Evolutionary conservation across 2,329 filamentous ascomycete genomes (phyloP).

Genomic region (Colletotrichum nymphaeae): DNA sequence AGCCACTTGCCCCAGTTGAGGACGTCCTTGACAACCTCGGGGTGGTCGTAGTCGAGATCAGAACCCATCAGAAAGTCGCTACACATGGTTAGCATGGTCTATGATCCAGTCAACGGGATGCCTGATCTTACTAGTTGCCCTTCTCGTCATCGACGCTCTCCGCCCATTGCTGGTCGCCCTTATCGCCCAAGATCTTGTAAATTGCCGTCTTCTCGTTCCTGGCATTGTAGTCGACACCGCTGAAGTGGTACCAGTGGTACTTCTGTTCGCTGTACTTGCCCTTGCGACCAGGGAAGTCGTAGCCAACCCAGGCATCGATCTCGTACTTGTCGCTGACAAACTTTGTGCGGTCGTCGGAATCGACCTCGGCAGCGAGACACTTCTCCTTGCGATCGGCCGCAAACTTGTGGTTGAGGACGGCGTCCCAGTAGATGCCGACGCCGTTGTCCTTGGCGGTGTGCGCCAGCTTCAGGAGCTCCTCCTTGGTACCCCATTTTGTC

Average conservation of each 20-base stretch:
- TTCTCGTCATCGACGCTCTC: conserved; percentile 66
- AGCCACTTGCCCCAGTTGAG: conserved; percentile 78
- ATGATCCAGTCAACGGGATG: conserved; percentile 68
- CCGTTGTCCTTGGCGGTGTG: conserved; percentile 64
- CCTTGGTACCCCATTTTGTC: conserved; percentile 78
- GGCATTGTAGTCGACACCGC: conserved; percentile 76
- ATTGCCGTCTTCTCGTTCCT: conserved; percentile 69
- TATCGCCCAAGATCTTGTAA: conserved; percentile 72
- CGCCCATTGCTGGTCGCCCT: conserved; percentile 71
- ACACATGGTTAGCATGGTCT: conserved; percentile 60
- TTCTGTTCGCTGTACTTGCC: conserved; percentile 72
- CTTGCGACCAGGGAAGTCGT: conserved; percentile 73
- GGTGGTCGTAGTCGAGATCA: conserved; percentile 73
- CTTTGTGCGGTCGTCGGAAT: conserved; percentile 68
- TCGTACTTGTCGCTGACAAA: conserved; percentile 68
- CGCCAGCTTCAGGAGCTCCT: conserved; percentile 68
- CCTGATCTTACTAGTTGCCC: conserved; percentile 67
- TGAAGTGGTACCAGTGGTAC: conserved; percentile 79
- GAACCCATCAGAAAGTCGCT: conserved; percentile 79
- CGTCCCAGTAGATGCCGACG: conserved; percentile 76
- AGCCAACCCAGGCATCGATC: conserved; percentile 78
- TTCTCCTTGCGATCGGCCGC: conserved; percentile 75
- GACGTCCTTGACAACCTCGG: conserved; percentile 73
- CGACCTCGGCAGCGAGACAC: conserved; percentile 72
- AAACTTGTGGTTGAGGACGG: conserved; percentile 81